Percentiles rank a stretch among this genome's conserved stretches.
Conservation (phyloP, 139 green algal species). For the Edaphochlamys debaryana region DNA sequence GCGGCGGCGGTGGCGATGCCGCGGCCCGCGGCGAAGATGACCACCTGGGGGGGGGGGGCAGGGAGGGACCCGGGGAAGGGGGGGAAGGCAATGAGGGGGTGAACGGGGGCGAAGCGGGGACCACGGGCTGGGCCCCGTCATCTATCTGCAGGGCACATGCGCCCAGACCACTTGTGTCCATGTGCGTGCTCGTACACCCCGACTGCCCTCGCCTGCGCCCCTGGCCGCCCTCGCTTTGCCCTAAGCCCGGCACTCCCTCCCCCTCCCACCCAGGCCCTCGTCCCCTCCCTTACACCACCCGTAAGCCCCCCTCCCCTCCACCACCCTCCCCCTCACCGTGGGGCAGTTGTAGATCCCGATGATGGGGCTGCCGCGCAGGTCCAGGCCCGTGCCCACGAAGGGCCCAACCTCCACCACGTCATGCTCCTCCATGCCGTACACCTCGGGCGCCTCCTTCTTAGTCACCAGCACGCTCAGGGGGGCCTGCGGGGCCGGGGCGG, state of each 20-base stretch:
- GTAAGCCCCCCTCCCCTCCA: too few relatives aligned
- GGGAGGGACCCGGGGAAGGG: not conserved
- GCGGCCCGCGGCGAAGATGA: conserved; percentile 52
- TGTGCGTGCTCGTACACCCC: too few relatives aligned
- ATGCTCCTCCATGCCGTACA: conserved; percentile 66
- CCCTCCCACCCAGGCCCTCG: too few relatives aligned
- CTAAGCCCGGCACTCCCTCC: too few relatives aligned
- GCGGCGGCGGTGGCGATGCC: conserved; percentile 76
- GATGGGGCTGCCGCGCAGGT: conserved; percentile 64
- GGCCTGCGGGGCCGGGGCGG: conserved; percentile 15
- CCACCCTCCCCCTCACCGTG: too few relatives aligned
- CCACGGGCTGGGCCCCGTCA: not conserved
- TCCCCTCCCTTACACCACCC: too few relatives aligned
- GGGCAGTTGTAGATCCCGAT: conserved; percentile 71
- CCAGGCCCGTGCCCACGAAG: conserved; percentile 75
- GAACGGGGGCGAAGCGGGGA: not conserved
- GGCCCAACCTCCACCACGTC: conserved; percentile 77
- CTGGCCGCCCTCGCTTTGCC: too few relatives aligned
- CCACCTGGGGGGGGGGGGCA: conserved; percentile 16
- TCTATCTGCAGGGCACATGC: not conserved
- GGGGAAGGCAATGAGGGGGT: not conserved
- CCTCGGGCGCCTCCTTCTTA: conserved; percentile 67
- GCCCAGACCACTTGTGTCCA: too few relatives aligned
- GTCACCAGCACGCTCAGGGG: conserved; percentile 68
- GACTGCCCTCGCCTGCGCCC: too few relatives aligned